A percentile compares a stretch with the other conserved stretches of the same genome.
phyloP scores from a whole-genome alignment of 108 stramenopile species.

The Cylindrotheca fusiformis region DNA sequence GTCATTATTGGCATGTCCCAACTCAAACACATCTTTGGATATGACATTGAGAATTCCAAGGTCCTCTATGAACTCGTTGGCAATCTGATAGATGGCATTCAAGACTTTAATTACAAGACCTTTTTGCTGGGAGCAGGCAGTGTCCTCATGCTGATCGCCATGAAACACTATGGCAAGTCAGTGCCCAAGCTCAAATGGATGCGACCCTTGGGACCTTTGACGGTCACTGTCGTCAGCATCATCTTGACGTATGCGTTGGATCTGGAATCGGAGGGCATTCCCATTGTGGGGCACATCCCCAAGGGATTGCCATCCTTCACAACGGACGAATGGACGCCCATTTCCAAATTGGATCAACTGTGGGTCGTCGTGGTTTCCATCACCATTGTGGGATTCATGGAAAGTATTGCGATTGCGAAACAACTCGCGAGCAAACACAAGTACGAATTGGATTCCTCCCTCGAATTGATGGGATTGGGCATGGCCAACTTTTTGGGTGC shows the following conservation, averaged over 20 bases:
- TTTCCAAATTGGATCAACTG: conserved; percentile 38
- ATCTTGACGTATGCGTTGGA: conserved; percentile 23
- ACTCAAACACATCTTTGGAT: conserved; percentile 78
- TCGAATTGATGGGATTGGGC: conserved; percentile 79
- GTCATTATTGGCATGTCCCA: conserved; percentile 85
- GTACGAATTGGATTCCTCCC: conserved; percentile 67
- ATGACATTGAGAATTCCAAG: conserved; percentile 33
- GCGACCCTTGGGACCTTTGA: conserved; percentile 45
- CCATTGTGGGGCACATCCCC: conserved; percentile 64
- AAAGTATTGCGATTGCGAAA: conserved; percentile 83
- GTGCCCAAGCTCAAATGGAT: conserved; percentile 39
- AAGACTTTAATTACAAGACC: conserved; percentile 50
- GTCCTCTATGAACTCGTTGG: conserved; percentile 36
- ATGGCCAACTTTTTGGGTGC: conserved; percentile 68
- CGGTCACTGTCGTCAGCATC: conserved; percentile 45
- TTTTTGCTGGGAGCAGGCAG: conserved; percentile 42
- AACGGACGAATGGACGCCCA: conserved; percentile 17
- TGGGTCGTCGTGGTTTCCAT: conserved; percentile 35
- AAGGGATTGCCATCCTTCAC: conserved; percentile 56
- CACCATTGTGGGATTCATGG: conserved; percentile 74
- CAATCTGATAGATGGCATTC: conserved; percentile 38
- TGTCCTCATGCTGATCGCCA: conserved; percentile 24
- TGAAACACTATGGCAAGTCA: conserved; percentile 30
- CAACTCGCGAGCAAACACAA: conserved; percentile 56
- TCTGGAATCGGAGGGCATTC: conserved; percentile 47